Evolutionary conservation across 1,139 yeast species (phyloP), one percentile per base, ranked within the genome.

Genomic region (Blastobotrys elegans): DNA sequence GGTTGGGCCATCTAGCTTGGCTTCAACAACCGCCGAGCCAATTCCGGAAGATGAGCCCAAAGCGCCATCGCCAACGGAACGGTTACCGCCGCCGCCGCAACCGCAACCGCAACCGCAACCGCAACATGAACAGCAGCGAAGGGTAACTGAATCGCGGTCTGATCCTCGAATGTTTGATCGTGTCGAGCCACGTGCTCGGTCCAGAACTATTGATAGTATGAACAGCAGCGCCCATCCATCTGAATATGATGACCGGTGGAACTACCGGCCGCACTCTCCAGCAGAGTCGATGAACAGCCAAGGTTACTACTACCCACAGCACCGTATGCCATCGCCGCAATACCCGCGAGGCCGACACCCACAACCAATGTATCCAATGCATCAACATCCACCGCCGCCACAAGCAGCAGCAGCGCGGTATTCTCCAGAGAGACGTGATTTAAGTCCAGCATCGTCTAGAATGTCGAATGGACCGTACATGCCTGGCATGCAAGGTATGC

Each of bases 1-100:
- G 1, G 58, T 50, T 4, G 49, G 48, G 27, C 26, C 45, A 20
- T 18, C 33, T 14, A 16, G 46, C 31, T 30, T 30, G 3, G 18
- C 36, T 2, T 40, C 24, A 14, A 22, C 40, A 13, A 11, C 29
- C 14, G 40, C 18, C 17, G 21, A 20, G 4, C 24, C n/a, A n/a
- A n/a, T n/a, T n/a, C n/a, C n/a, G 27, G 27, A 24, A 24, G 8
- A 5, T 7, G 17, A 7, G 6, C 33, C 17, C 6, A 14, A 30
- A n/a, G 32, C 32, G 7, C 16, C 32, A 30, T 10, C 16, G 16
- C 32, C 32, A 13, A 14, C n/a, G 6, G 32, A 10, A 24, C 32
- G 5, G 6, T 24, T 6, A n/a, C 22, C 32, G 4, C 29, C 10
- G 29, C 40, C 40, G 5, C 10, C 14, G 17, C 21, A 8, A 18